Evolutionary conservation across 371 early-diverging fungal genomes (phyloP).

Genomic region (Mucor sp.): DNA sequence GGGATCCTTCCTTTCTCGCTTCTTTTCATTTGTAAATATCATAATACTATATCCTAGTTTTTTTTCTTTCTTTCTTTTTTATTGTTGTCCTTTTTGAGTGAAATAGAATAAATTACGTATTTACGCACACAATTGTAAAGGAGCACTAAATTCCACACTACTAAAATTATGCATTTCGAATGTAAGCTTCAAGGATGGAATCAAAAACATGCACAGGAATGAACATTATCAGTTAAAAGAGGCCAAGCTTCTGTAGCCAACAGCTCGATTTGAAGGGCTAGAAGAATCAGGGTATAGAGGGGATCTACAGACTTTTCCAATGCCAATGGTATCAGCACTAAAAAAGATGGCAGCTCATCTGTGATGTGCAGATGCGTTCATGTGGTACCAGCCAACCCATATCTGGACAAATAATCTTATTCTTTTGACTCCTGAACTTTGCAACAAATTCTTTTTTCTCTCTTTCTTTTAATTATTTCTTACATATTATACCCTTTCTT

Average conservation of each 20-base stretch:
- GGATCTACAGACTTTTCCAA: too few species aligned
- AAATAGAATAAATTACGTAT: background rate
- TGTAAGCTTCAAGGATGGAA: background rate
- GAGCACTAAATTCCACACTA: background rate
- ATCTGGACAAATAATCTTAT: conserved; percentile 2
- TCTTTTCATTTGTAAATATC: background rate
- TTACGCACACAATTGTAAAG: background rate
- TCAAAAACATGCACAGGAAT: too few species aligned
- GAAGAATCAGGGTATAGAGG: too few species aligned
- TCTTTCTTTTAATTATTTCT: background rate
- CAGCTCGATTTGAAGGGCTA: too few species aligned
- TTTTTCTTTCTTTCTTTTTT: background rate
- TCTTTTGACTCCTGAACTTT: background rate
- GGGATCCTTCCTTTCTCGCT: background rate
- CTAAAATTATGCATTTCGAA: background rate
- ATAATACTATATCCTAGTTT: background rate
- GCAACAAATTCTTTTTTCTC: background rate
- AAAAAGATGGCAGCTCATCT: background rate
- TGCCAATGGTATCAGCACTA: background rate
- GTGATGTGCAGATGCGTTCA: background rate
- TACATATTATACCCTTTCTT: background rate
- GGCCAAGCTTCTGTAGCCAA: too few species aligned
- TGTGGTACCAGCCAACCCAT: background rate
- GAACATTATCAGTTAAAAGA: too few species aligned
- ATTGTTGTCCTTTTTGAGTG: background rate